Evolutionary conservation across 2,329 filamentous ascomycete species (phyloP).

Genomic region (Calonectria honghensis): DNA sequence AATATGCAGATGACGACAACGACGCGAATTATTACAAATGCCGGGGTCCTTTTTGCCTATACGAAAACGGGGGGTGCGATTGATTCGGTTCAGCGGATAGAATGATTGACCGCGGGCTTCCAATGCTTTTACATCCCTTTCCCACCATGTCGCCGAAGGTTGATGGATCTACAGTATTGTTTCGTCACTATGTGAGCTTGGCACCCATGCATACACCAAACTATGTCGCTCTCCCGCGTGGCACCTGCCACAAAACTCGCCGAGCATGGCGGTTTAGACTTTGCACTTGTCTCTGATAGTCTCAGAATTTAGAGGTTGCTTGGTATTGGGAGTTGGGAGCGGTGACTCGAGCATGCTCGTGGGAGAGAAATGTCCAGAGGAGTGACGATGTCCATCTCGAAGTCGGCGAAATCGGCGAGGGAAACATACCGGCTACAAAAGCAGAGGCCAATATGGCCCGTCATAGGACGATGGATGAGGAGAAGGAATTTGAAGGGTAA

Average conservation of each 20-base stretch:
- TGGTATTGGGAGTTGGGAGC: neutral
- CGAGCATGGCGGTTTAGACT: neutral
- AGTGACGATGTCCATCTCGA: neutral
- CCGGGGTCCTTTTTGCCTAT: neutral
- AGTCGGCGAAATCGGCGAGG: neutral
- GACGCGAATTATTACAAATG: conserved; percentile 13
- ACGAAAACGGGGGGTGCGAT: neutral
- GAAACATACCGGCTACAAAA: neutral
- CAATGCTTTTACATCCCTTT: neutral
- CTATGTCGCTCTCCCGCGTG: neutral
- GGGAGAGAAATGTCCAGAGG: neutral
- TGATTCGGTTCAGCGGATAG: neutral
- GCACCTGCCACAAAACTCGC: conserved; percentile 4
- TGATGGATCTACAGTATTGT: neutral
- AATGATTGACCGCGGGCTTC: neutral
- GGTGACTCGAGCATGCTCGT: neutral
- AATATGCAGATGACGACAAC: conserved; percentile 33
- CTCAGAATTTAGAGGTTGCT: neutral
- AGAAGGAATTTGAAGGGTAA: neutral
- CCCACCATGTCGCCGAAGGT: neutral
- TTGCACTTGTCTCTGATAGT: neutral
- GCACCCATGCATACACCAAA: neutral
- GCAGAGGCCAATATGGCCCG: neutral
- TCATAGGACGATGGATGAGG: neutral
- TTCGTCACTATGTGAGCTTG: neutral